phyloP scores from a whole-genome alignment of 345 rosid genomes.

The Psidium friedrichsthalianum region DNA sequence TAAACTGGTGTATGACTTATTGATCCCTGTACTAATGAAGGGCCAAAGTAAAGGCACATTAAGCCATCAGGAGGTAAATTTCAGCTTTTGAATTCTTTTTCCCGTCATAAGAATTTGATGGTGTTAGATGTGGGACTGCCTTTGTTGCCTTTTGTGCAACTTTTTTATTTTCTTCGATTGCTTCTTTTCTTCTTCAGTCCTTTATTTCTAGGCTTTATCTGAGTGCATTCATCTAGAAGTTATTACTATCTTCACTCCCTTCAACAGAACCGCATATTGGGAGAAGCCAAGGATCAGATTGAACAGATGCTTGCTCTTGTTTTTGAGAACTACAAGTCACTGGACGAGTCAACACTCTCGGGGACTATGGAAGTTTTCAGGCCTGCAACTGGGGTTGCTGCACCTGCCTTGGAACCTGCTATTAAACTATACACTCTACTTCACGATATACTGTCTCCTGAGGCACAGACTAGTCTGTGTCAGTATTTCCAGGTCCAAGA shows the following conservation, averaged over 20 bases:
- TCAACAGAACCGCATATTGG: slow-evolving; percentile 75
- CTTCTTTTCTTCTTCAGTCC: neutral
- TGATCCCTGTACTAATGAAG: slow-evolving; percentile 82
- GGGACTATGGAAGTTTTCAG: slow-evolving; percentile 67
- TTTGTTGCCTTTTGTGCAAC: neutral
- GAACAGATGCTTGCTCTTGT: slow-evolving; percentile 80
- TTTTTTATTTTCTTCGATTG: neutral
- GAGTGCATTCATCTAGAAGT: neutral
- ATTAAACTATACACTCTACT: slow-evolving; percentile 84
- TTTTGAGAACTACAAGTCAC: slow-evolving; percentile 91
- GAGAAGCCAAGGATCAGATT: slow-evolving; percentile 92
- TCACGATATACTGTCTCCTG: slow-evolving; percentile 87
- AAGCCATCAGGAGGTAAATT: slow-evolving; percentile 95
- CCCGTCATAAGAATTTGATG: neutral
- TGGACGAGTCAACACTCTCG: slow-evolving; percentile 69
- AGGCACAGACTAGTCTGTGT: slow-evolving; percentile 74
- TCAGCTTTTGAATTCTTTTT: neutral
- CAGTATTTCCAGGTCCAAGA: slow-evolving; percentile 80
- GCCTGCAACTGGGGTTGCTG: slow-evolving; percentile 74
- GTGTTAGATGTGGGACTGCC: neutral
- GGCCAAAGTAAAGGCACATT: slow-evolving; percentile 65
- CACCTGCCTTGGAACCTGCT: slow-evolving; percentile 84
- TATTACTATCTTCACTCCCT: neutral
- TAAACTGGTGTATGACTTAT: slow-evolving; percentile 67
- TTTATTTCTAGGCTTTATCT: neutral